phyloP scores from a whole-genome alignment of 2,329 filamentous ascomycete genomes.

The Botrytis tulipae region DNA sequence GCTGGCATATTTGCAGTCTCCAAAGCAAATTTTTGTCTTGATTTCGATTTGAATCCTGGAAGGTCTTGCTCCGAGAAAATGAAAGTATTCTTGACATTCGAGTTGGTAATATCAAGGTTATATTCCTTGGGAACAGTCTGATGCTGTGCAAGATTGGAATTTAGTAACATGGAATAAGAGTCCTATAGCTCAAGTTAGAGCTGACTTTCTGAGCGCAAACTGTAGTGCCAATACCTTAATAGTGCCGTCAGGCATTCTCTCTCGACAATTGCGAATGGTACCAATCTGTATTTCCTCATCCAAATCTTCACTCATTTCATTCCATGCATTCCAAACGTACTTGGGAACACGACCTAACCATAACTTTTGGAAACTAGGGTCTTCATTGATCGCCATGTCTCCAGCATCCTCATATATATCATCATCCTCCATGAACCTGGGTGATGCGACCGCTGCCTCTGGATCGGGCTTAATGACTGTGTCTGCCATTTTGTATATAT shows the following conservation, averaged over 20 bases:
- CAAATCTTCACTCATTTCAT: constrained; percentile 60
- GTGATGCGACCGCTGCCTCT: constrained; percentile 44
- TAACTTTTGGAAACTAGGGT: constrained; percentile 43
- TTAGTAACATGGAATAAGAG: constrained; percentile 65
- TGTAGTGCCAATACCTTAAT: constrained; percentile 40
- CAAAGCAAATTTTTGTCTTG: constrained; percentile 55
- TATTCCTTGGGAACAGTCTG: constrained; percentile 84
- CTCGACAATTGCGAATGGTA: constrained; percentile 55
- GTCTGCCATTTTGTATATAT: constrained; percentile 34
- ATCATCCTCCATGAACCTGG: constrained; percentile 54
- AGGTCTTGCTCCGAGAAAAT: constrained; percentile 93
- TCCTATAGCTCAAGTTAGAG: constrained; percentile 38
- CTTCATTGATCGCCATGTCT: constrained; percentile 56
- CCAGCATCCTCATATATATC: constrained; percentile 69
- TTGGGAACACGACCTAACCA: constrained; percentile 79
- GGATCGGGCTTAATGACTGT: constrained; percentile 50
- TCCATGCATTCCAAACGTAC: constrained; percentile 79
- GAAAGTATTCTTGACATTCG: constrained; percentile 77
- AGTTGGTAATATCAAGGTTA: constrained; percentile 67
- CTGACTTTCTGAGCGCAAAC: not conserved
- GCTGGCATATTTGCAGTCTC: constrained; percentile 58
- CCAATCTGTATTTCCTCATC: constrained; percentile 81
- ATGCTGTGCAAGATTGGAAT: constrained; percentile 63
- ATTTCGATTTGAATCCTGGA: constrained; percentile 67
- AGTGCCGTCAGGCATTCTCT: constrained; percentile 51